Evolutionary conservation across 2,329 filamentous ascomycete species (phyloP), one percentile per base, ranked within the genome.

Genomic region (Colletotrichum tropicicola): DNA sequence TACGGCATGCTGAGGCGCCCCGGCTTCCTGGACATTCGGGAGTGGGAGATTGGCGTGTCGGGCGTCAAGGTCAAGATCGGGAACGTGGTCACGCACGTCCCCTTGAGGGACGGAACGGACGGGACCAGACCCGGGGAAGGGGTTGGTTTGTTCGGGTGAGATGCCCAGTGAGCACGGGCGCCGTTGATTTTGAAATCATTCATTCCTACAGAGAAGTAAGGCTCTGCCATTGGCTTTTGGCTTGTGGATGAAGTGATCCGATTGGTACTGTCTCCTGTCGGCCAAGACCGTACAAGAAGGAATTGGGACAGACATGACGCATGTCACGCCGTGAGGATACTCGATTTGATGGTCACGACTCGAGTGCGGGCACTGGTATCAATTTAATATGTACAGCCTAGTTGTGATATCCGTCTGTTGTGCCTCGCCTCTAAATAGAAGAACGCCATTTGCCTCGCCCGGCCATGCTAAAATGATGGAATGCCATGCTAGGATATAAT

Each of bases 1-100:
- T 70, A 74, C 3, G 63, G 68, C 4, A 67, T 76, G 4, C 79
- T 77, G 45, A 66, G 49, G 4, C 52, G 44, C 5, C 56, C 66
- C 6, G 56, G 63, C 9, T 69, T 70, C 47, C 57, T 73, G 12
- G 72, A 67, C 3, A 71, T 87, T 10, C 71, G 68, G 9, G 72
- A 71, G 0, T 82, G 89, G 69, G 71, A 73, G 3, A 79, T 94
- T 41, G 75, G 68, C 1, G 87, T 93, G 49, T 77, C 83, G 7
- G 86, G 84, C 8, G 78, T 95, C 68, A 94, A 94, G 77, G 85
- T 83, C 32, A 94, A 94, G 79, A 89, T 94, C 72, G 92, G 92
- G 6, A 94, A 94, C 71, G 78, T 83, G 15, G 86, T 94, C 17
- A 86, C 82, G 8, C 81, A 82, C 59, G 73, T 89, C 5, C 68